These are phyloP conservation scores for Aspergillus sp. DNA, from an alignment of 2,329 filamentous ascomycete species.

Conservation along the genomic window DNA sequence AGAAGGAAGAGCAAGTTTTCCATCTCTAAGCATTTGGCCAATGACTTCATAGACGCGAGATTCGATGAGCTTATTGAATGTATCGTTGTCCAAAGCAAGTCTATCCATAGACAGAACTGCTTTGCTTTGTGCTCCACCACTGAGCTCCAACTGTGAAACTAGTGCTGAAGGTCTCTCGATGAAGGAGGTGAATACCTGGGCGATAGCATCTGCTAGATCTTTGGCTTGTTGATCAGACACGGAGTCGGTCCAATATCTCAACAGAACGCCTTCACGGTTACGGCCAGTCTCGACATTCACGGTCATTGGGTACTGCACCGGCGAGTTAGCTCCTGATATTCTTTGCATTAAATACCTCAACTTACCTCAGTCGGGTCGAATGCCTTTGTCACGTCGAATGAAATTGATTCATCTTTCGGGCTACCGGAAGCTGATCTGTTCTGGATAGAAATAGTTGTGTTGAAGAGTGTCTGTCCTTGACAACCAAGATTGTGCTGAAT, in stretches of 20 bases:
- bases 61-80: constrained; percentile 29
- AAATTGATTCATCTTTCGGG: constrained; percentile 19
- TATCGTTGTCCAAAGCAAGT: constrained; percentile 14
- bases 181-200: constrained; percentile 27
- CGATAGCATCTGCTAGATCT: constrained; percentile 23
- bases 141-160: constrained; percentile 18
- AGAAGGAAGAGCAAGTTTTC: constrained; percentile 18
- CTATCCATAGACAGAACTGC: not conserved
- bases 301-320: constrained; percentile 32
- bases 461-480: constrained; percentile 34
- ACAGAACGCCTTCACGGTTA: constrained; percentile 29
- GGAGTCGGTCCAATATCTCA: constrained; percentile 37
- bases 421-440: constrained; percentile 17
- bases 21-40: constrained; percentile 26
- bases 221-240: constrained; percentile 32
- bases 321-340: constrained; percentile 5
- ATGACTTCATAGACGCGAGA: constrained; percentile 30
- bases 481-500: constrained; percentile 40
- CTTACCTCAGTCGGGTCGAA: constrained; percentile 36
- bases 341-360: not conserved
- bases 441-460: constrained; percentile 33
- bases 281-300: constrained; percentile 35
- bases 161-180: constrained; percentile 21
- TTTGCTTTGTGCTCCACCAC: not conserved
- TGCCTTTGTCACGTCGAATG: constrained; percentile 26